Conservation (phyloP, 306 rosid species). For the Lablab purpureus region DNA sequence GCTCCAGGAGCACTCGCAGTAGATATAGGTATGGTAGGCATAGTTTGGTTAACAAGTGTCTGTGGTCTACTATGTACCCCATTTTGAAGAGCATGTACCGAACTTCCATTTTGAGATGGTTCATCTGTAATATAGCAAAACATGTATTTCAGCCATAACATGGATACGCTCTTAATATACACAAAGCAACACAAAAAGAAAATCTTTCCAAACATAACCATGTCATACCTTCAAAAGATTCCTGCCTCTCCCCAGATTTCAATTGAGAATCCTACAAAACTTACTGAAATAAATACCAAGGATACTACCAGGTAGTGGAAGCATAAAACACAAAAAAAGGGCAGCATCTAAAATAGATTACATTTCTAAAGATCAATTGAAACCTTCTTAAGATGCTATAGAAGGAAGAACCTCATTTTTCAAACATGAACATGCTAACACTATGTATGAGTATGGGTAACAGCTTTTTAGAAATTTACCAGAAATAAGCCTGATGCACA, state of each 20-base stretch:
- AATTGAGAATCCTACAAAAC: slow-evolving; percentile 2
- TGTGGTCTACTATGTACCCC: not conserved
- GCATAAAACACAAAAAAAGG: not conserved
- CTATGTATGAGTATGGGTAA: not conserved
- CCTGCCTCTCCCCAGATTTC: slow-evolving; percentile 13
- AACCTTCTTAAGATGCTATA: not conserved
- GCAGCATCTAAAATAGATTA: not conserved
- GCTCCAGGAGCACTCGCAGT: slow-evolving; percentile 32
- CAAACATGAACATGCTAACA: not conserved
- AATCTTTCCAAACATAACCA: not conserved
- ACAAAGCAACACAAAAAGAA: not conserved
- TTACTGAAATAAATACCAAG: not conserved
- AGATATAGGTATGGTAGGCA: not conserved
- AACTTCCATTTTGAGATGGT: slow-evolving; percentile 19
- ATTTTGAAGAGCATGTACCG: not conserved
- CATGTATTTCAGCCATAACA: not conserved
- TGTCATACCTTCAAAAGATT: slow-evolving; percentile 6
- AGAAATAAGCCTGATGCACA: not conserved
- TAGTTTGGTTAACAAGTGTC: slow-evolving; percentile 4
- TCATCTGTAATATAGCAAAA: slow-evolving; percentile 6
- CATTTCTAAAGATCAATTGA: not conserved
- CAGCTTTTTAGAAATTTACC: not conserved
- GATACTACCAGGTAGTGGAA: not conserved
- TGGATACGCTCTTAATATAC: not conserved
- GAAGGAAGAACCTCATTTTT: not conserved